Evolutionary conservation across 2,329 filamentous ascomycete genomes (phyloP).

Genomic region (Daldinia sp.): DNA sequence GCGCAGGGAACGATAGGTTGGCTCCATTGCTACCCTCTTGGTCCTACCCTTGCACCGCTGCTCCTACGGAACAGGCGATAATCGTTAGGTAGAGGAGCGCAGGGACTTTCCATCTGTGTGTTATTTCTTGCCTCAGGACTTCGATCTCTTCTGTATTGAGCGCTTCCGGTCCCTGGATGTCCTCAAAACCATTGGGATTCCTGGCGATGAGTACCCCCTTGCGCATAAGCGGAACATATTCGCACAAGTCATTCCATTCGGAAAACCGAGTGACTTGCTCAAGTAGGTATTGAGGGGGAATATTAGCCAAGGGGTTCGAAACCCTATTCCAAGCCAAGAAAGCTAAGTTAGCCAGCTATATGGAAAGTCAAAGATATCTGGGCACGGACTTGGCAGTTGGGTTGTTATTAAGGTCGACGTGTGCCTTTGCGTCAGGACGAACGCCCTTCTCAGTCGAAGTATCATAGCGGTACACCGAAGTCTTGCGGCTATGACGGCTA

Average conservation of each 20-base stretch:
- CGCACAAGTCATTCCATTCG: constrained; percentile 32
- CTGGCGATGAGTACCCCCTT: constrained; percentile 47
- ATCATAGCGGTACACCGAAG: constrained; percentile 40
- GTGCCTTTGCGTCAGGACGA: constrained; percentile 49
- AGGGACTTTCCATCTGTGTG: constrained; percentile 76
- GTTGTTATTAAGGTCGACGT: constrained; percentile 60
- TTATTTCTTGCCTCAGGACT: constrained; percentile 68
- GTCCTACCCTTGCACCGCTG: constrained; percentile 77
- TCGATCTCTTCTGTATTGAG: constrained; percentile 68
- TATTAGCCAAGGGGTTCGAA: constrained; percentile 67
- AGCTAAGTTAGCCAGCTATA: constrained; percentile 13
- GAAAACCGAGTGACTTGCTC: constrained; percentile 59
- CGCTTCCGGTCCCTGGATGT: constrained; percentile 50
- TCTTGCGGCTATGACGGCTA: constrained; percentile 18
- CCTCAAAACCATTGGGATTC: constrained; percentile 62
- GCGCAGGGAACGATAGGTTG: constrained; percentile 66
- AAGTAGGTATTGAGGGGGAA: constrained; percentile 63
- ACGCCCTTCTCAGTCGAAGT: constrained; percentile 54
- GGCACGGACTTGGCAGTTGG: constrained; percentile 59
- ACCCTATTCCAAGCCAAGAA: constrained; percentile 55
- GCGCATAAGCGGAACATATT: constrained; percentile 37
- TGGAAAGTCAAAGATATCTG: constrained; percentile 15
- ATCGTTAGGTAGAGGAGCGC: constrained; percentile 73
- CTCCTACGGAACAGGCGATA: constrained; percentile 58
- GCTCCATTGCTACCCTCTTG: constrained; percentile 76